Evolutionary conservation across 2,329 filamentous ascomycete species (phyloP).

Genomic region (Helicocarpus griseus): DNA sequence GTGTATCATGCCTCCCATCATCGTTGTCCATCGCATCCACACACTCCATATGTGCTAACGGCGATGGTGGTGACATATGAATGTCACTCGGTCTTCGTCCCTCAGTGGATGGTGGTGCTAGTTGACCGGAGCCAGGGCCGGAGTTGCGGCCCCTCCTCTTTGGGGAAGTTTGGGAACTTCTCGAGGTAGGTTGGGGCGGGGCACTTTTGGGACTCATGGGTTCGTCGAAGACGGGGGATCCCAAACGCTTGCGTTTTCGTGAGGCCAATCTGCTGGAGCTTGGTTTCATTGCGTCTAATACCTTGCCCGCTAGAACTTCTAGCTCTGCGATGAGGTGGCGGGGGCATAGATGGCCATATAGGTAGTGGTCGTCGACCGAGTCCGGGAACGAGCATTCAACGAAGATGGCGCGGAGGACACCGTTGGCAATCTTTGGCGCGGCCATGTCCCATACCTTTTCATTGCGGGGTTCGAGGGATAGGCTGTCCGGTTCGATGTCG

Average conservation of each 20-base stretch:
- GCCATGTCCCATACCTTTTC: constrained; percentile 78
- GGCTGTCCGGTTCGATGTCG: constrained; percentile 83
- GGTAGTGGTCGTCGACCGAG: constrained; percentile 60
- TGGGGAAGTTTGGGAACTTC: not conserved
- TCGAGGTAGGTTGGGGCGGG: not conserved
- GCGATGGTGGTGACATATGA: no score
- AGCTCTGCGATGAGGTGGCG: constrained; percentile 74
- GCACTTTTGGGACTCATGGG: constrained; percentile 6
- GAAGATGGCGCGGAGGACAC: constrained; percentile 69
- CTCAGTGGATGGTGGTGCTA: not conserved
- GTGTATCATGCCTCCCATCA: not conserved
- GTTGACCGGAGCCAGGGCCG: not conserved
- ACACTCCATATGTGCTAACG: no score
- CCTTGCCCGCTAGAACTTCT: constrained; percentile 58
- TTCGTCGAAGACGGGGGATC: constrained; percentile 6
- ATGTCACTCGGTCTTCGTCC: not conserved
- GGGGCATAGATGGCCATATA: constrained; percentile 86
- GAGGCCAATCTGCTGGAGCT: constrained; percentile 22
- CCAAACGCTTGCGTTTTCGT: constrained; percentile 34
- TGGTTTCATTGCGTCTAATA: constrained; percentile 44
- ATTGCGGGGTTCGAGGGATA: constrained; percentile 75
- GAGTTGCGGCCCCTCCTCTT: not conserved
- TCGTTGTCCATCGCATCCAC: not conserved
- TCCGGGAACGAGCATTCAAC: constrained; percentile 95
- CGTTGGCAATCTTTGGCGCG: constrained; percentile 68